Percentiles rank a stretch among this genome's conserved stretches.
Conservation (phyloP, 1,284 basidiomycete genomes). For the Exsudoporus floridanus region DNA sequence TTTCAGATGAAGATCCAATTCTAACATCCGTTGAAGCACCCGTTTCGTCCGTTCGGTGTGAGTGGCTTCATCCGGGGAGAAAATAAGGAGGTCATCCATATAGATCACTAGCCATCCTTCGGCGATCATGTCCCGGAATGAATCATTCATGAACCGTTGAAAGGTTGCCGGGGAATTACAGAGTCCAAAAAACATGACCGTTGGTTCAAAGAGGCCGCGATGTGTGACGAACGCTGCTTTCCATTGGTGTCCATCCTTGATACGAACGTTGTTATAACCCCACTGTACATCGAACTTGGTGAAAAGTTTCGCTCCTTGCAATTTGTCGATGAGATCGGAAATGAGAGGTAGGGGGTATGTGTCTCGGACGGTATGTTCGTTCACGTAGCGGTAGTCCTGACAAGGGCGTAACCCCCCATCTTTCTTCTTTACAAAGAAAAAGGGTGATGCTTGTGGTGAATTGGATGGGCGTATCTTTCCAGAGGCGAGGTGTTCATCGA, state of each 20-base stretch:
- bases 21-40: conserved; percentile 33
- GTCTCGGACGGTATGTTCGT: neutral
- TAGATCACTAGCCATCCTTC: conserved; percentile 10
- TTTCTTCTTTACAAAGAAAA: no score
- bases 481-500: neutral
- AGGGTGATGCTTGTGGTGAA: neutral
- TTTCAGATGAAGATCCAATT: conserved; percentile 36
- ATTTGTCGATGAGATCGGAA: conserved; percentile 27
- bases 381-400: neutral
- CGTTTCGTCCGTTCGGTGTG: conserved; percentile 17
- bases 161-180: conserved; percentile 29
- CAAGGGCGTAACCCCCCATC: no score
- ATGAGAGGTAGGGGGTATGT: conserved; percentile 30
- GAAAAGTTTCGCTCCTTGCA: conserved; percentile 26
- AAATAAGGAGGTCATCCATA: conserved; percentile 29
- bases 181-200: conserved; percentile 41
- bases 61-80: neutral
- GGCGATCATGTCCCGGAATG: conserved; percentile 13
- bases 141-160: conserved; percentile 15
- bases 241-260: no score
- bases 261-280: neutral
- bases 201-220: conserved; percentile 25
- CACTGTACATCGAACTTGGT: conserved; percentile 7
- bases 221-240: neutral
- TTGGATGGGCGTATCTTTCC: no score